Conservation (phyloP, 2,329 filamentous ascomycete species). For the Pseudogymnoascus pannorum region DNA sequence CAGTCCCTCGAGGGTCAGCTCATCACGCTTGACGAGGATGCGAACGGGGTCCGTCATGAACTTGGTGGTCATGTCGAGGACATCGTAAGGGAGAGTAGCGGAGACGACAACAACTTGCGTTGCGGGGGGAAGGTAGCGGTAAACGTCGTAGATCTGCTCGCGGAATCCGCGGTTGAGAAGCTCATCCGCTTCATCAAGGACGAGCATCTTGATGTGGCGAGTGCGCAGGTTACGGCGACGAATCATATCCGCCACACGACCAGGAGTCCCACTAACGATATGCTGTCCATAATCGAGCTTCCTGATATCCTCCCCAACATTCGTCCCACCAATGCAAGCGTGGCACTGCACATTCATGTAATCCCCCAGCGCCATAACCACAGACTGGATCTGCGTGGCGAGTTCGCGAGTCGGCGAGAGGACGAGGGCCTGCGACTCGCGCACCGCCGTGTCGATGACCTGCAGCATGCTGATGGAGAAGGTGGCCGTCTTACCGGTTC, state of each 20-base stretch:
- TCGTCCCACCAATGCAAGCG: constrained; percentile 95
- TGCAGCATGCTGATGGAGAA: constrained; percentile 96
- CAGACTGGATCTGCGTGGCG: constrained; percentile 95
- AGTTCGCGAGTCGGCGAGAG: constrained; percentile 94
- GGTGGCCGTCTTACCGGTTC: constrained; percentile 93
- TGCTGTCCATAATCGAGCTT: constrained; percentile 97
- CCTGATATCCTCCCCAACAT: constrained; percentile 94
- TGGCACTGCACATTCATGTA: constrained; percentile 99
- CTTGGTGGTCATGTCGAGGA: constrained; percentile 98
- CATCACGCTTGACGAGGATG: constrained; percentile 96
- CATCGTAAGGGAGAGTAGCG: constrained; percentile 93
- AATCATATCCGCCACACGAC: constrained; percentile 84
- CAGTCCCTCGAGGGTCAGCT: constrained; percentile 91
- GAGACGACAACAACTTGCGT: constrained; percentile 98
- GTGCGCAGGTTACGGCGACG: constrained; percentile 65
- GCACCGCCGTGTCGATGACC: constrained; percentile 87
- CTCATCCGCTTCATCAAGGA: constrained; percentile 70
- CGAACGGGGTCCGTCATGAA: constrained; percentile 99
- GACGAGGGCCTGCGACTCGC: constrained; percentile 90
- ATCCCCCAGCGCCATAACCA: constrained; percentile 98
- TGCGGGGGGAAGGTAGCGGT: constrained; percentile 89
- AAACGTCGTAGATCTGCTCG: constrained; percentile 98
- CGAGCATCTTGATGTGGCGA: constrained; percentile 70
- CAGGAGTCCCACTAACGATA: constrained; percentile 95
- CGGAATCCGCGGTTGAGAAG: constrained; percentile 89